Evolutionary conservation across 2,329 filamentous ascomycete species (phyloP).

Genomic region (Madurella mycetomatis): DNA sequence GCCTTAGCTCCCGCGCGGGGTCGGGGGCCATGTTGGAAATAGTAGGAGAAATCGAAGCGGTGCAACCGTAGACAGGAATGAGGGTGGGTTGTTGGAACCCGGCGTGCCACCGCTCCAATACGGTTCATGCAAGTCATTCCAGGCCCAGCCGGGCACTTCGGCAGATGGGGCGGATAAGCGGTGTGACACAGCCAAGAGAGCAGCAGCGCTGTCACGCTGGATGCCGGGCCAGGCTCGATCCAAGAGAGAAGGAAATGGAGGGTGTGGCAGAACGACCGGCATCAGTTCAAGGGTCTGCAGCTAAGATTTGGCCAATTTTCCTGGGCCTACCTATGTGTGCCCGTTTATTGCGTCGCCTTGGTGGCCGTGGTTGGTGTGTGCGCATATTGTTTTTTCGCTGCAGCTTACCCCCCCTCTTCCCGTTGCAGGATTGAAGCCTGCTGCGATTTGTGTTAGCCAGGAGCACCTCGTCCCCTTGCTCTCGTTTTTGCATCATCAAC

Average conservation of each 20-base stretch:
- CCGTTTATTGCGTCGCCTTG: neutral
- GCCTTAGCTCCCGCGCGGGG: neutral
- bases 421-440: neutral
- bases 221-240: neutral
- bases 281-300: slow-evolving; percentile 1
- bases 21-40: neutral
- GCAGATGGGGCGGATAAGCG: slow-evolving; percentile 20
- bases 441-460: neutral
- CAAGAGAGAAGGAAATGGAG: neutral
- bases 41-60: neutral
- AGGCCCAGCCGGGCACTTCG: slow-evolving; percentile 8
- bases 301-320: neutral
- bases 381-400: slow-evolving; percentile 12
- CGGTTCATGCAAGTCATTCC: slow-evolving; percentile 13
- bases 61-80: neutral
- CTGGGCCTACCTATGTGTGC: neutral
- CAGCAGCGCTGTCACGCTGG: neutral
- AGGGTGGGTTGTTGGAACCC: too few species aligned
- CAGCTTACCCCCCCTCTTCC: slow-evolving; percentile 13
- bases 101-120: neutral
- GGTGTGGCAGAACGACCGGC: slow-evolving; percentile 12
- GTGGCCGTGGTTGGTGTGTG: slow-evolving; percentile 4
- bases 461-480: neutral
- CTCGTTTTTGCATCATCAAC: neutral
- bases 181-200: slow-evolving; percentile 16